Evolutionary conservation across 2,329 filamentous ascomycete genomes (phyloP), one percentile per base, ranked within the genome.

Genomic region (Fusarium burgessii): DNA sequence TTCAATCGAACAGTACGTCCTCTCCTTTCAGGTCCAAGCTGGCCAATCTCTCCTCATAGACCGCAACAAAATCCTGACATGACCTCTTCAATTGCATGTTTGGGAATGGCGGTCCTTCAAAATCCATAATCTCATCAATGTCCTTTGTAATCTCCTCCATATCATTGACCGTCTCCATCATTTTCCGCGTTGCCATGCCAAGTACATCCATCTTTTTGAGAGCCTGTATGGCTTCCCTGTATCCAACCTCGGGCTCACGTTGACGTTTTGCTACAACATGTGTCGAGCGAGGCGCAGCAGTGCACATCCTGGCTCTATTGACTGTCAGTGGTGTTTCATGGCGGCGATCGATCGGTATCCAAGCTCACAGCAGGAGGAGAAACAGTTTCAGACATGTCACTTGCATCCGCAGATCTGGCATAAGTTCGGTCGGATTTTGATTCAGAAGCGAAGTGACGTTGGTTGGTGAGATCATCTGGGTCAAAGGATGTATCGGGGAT

Each of bases 311-410:
- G 1, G 32, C 32, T n/a, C 47, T 50, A 17, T 9, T 25, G 32
- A 5, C 9, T 18, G 32, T 50, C 20, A 50, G 17, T n/a, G 7
- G 8, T 8, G 20, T 1, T 13, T 6, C 23, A 23, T 23, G 23
- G 18, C 9, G 32, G 7, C 12, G 20, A 8, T 14, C 17, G 8
- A 36, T 36, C 20, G 3, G 17, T 3, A 14, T 2, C 6, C 11
- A 6, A 18, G 10, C 47, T 50, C 8, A 50, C 47, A 50, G 18
- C 2, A 2, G 32, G 7, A 36, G 32, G 17, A 50, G 47, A 8
- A 50, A 50, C 17, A 50, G 32, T 50, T 36, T 36, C 12, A 50
- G 47, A 50, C 47, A 50, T 11, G 32, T 50, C 47, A 50, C 47
- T 32, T 25, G 47, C 20, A 36, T 6, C 12, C 47, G 47, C 20